Evolutionary conservation across 768 basidiomycete species (phyloP), one percentile per base, ranked within the genome.

Genomic region (Dictyophora rubrovolvata): DNA sequence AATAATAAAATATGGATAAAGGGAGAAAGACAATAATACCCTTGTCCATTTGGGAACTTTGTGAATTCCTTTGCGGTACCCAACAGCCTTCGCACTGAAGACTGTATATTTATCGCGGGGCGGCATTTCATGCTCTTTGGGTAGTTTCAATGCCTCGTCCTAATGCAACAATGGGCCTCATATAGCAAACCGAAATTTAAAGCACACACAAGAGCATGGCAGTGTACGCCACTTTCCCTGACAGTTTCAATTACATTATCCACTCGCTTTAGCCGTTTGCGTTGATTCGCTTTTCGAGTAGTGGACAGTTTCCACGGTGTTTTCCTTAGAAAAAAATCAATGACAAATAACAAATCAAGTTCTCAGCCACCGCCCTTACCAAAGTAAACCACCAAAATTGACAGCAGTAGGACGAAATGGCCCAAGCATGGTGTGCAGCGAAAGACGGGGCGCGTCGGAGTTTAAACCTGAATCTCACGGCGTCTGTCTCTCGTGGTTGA

Each of bases 41-140:
- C 91, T 79, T 53, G 94, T 96, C 83, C 87, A 97, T 68, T 96
- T 95, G n/a, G 94, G 94, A 23, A 95, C 89, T 67, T 94, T 94
- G 74, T 98, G 94, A 53, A 96, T 92, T 22, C 91, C 89, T 67
- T 97, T 97, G 48, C 95, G 77, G 71, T 95, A 99, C 6, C 89
- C 87, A 60, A 71, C 76, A 1, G 75, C 74, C 46, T 80, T 82
- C 4, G 81, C 76, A 42, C 80, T 82, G 72, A 93, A 98, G 18
- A 88, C 82, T 3, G 94, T 96, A 74, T 98, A 99, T 72, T 99
- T 99, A 76, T 98, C 95, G 66, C 79, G 83, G 0, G 95, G 75
- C 11, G 74, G 78, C 96, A 98, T 98, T 72, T 96, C 92, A 63
- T 86, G 78, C 69, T 98, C 93, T 68, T 89, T 95, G 53, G 96